Evolutionary conservation across 768 basidiomycete species (phyloP).

Genomic region (Wakefieldia striispora): DNA sequence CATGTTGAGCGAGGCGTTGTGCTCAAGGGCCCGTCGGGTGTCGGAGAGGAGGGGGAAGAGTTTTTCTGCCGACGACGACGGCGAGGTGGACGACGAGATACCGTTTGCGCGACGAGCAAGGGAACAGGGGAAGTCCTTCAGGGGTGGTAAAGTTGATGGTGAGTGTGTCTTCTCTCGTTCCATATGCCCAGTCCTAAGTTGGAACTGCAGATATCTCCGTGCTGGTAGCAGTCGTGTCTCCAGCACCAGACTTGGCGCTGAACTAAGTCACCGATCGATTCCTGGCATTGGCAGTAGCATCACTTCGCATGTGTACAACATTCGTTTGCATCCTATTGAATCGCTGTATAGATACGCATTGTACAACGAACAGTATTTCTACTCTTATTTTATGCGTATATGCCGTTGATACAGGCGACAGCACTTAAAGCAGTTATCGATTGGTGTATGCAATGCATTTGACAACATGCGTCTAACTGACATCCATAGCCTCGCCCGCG

Average conservation of each 20-base stretch:
- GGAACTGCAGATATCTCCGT: constrained; percentile 56
- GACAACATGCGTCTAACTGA: constrained; percentile 44
- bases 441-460: constrained; percentile 2
- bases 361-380: constrained; percentile 18
- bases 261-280: constrained; percentile 10
- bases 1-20: constrained; percentile 77
- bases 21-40: constrained; percentile 70
- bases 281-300: constrained; percentile 11
- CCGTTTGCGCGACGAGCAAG: constrained; percentile 84
- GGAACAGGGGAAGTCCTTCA: constrained; percentile 68
- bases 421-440: not conserved
- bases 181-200: not conserved
- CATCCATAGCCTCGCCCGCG: constrained; percentile 77
- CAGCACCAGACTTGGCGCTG: constrained; percentile 30
- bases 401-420: not conserved
- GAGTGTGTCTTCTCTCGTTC: constrained; percentile 16
- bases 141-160: constrained; percentile 88
- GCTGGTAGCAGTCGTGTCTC: constrained; percentile 62
- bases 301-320: constrained; percentile 24
- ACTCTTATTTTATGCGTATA: constrained; percentile 12
- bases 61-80: constrained; percentile 21
- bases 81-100: constrained; percentile 47
- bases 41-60: constrained; percentile 46
- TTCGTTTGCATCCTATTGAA: constrained; percentile 17
- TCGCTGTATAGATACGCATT: constrained; percentile 26